phyloP scores from a whole-genome alignment of 805 yeast species.

The Kluyveromyces dobzhanskii region DNA sequence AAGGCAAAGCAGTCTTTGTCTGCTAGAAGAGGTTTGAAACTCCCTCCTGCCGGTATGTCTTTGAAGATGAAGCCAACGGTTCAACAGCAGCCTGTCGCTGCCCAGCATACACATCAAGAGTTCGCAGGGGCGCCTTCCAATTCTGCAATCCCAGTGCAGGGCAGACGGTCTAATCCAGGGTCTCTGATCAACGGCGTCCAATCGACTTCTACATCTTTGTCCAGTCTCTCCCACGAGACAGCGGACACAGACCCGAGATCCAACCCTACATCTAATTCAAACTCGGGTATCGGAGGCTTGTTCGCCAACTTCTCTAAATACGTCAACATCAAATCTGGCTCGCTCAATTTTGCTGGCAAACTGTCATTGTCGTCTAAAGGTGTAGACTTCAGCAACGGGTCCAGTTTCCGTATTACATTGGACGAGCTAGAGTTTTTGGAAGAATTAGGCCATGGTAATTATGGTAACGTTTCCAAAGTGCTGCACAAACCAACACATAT shows the following conservation, averaged over 20 bases:
- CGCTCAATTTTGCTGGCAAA: conserved; percentile 86
- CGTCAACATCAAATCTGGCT: conserved; percentile 86
- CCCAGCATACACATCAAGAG: conserved; percentile 20
- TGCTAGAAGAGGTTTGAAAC: conserved; percentile 75
- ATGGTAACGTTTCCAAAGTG: conserved; percentile 92
- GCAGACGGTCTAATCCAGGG: conserved; percentile 25
- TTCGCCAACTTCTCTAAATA: conserved; percentile 83
- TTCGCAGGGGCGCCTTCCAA: conserved; percentile 24
- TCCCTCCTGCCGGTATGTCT: conserved; percentile 38
- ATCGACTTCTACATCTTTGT: conserved; percentile 28
- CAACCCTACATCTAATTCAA: conserved; percentile 8
- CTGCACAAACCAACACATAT: conserved; percentile 88
- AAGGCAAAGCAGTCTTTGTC: conserved; percentile 33
- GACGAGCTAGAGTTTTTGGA: conserved; percentile 78
- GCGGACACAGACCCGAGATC: conserved; percentile 22
- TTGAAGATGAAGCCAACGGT: conserved; percentile 17
- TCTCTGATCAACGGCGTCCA: conserved; percentile 23
- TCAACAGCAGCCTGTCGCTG: conserved; percentile 10
- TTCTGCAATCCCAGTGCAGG: conserved; percentile 10
- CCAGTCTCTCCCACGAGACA: conserved; percentile 20
- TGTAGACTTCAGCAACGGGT: conserved; percentile 81
- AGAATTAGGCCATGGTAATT: conserved; percentile 92
- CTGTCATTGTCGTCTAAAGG: conserved; percentile 89
- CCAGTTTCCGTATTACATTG: conserved; percentile 75
- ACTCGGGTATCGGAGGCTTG: conserved; percentile 35